Evolutionary conservation across 1,139 yeast genomes (phyloP).

Genomic region (Blastobotrys serpentis): DNA sequence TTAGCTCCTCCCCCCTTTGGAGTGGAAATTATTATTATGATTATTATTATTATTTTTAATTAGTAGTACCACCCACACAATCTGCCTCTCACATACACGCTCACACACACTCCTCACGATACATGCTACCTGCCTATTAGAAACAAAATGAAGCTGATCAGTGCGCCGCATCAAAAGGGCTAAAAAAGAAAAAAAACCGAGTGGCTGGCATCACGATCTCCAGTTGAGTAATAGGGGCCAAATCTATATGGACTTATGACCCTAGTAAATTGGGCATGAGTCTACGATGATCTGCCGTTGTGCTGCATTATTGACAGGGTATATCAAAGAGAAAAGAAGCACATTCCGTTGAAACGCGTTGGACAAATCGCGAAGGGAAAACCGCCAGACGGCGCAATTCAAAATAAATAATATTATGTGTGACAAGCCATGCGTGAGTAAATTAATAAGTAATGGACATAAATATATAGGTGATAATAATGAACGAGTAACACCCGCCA

Average conservation of each 20-base stretch:
- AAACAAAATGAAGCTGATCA: not conserved
- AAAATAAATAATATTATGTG: not conserved
- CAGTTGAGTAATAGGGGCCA: not conserved
- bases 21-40: not conserved
- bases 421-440: not conserved
- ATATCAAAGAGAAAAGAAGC: not conserved
- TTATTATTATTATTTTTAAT: no score
- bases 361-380: not conserved
- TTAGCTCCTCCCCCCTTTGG: not conserved
- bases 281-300: no score
- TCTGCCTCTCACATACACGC: not conserved
- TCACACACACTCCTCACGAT: not conserved
- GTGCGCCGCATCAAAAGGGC: not conserved
- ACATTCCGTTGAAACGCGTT: not conserved
- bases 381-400: constrained; percentile 1
- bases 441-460: no score
- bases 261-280: constrained; percentile 1
- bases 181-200: not conserved
- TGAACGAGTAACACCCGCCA: no score
- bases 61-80: not conserved
- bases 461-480: no score
- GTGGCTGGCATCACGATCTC: not conserved
- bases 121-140: not conserved
- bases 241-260: not conserved
- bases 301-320: constrained; percentile 2